Conservation (phyloP, 2,329 filamentous ascomycete species). For the Cercospora janseana region DNA sequence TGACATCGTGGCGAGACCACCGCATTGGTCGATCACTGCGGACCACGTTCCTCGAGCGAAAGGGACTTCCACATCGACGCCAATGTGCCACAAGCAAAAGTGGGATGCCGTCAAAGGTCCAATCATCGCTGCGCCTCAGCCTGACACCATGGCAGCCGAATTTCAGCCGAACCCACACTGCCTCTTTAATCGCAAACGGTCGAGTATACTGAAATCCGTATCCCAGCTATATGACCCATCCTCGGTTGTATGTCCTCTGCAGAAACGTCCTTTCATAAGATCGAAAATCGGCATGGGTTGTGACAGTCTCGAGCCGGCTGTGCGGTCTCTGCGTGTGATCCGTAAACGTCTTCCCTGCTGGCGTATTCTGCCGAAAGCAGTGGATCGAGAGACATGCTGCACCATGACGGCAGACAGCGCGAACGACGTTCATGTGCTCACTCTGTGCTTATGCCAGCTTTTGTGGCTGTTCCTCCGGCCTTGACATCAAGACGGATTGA, state of each 20-base stretch:
- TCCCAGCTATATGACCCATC: neutral
- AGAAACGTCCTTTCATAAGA: neutral
- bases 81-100: neutral
- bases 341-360: neutral
- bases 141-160: constrained; percentile 10
- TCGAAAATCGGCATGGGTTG: neutral
- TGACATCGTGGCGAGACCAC: neutral
- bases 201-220: constrained; percentile 10
- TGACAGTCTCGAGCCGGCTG: neutral
- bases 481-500: neutral
- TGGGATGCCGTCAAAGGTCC: neutral
- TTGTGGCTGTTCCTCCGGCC: neutral
- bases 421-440: neutral
- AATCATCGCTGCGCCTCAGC: neutral
- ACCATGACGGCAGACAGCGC: neutral
- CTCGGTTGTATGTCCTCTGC: neutral
- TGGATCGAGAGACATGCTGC: neutral
- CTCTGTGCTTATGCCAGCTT: neutral
- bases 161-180: constrained; percentile 3
- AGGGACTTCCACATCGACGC: constrained; percentile 1
- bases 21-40: constrained; percentile 2
- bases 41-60: constrained; percentile 1
- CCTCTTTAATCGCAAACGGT: neutral
- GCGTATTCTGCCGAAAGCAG: neutral
- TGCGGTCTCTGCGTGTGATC: neutral